Evolutionary conservation across 768 basidiomycete species (phyloP), one percentile per base, ranked within the genome.

Genomic region (Amyloporia xantha): DNA sequence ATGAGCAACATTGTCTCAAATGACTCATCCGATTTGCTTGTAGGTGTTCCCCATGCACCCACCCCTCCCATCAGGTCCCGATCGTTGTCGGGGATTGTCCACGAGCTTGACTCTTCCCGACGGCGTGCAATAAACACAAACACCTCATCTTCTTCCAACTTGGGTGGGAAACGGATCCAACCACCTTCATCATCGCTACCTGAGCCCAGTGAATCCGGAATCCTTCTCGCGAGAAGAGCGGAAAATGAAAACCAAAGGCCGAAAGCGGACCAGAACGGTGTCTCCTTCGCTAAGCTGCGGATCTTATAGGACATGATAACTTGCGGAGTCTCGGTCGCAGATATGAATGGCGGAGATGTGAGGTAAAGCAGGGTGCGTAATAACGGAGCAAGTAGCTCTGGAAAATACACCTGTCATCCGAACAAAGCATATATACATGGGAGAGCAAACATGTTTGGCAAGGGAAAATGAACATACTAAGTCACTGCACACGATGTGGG

Each of bases 361-460:
- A 93, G 71, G 19, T 84, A 76, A 2, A 95, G 67, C 11, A 94
- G 71, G 2, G 85, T 81, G 2, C 83, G 78, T 17, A 94, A 68
- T 15, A 94, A 76, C 4, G 86, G 86, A 0, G 81, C 86, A 10
- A 90, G 72, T 1, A 94, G 76, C 50, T 87, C 79, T 0, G 88
- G 86, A 59, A 93, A 93, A 65, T 94, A 94, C 11, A 94, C 78
- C 86, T 92, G 54, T 24, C n/a, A n/a, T n/a, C n/a, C n/a, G n/a
- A n/a, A n/a, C n/a, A 30, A 40, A n/a, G n/a, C 23, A 41, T 36
- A 12, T 17, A 12, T 21, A 33, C 5, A 27, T 44, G 19, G n/a
- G n/a, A n/a, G n/a, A n/a, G n/a, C n/a, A n/a, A n/a, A 40, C 20
- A 17, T 15, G 47, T 48, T 36, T 49, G 39, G 26, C 2, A 13